Evolutionary conservation across 1,139 yeast species (phyloP), one percentile per base, ranked within the genome.

Genomic region (Scheffersomyces cryptocercus): DNA sequence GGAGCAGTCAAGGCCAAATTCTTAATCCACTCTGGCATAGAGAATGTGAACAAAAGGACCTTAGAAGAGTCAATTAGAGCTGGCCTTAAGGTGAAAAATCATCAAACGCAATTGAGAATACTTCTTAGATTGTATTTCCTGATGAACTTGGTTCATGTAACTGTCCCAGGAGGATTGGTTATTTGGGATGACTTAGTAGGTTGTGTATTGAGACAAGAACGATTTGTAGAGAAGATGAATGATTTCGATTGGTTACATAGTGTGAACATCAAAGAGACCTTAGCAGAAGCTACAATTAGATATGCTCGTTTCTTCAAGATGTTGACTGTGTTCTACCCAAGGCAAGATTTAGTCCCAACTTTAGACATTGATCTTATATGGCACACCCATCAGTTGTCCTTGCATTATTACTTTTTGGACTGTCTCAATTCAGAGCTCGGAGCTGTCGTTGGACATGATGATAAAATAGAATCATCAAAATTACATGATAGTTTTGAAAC

Each of bases 301-400:
- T 68, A 71, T 41, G 38, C 46, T 3, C 50, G 64, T 13, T 70
- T 68, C 43, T 54, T 67, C 39, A 40, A 45, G 6, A 33, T 69
- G 16, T 42, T 68, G 29, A 46, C 46, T 1, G 10, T 32, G 5
- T 24, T 40, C 35, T 6, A 31, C 35, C 41, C 35, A 11, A 39
- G 36, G 5, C 29, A 37, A 13, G 50, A 58, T 41, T 51, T 63
- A 15, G 67, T 70, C 1, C 75, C 77, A 0, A 67, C 76, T 1
- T 53, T 70, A 41, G 76, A 71, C 42, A 62, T 71, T 28, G 75
- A 71, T 45, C 54, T 71, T 36, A 55, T 65, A 1, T 70, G 76
- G 75, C 74, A 67, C 43, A 70, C 75, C 10, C 74, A 71, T 46
- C 73, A 66, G 44, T 52, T 70, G 26, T 51, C 58, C 3, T 57